phyloP scores from a whole-genome alignment of 257 asterid species.

The Echites panduratus region DNA sequence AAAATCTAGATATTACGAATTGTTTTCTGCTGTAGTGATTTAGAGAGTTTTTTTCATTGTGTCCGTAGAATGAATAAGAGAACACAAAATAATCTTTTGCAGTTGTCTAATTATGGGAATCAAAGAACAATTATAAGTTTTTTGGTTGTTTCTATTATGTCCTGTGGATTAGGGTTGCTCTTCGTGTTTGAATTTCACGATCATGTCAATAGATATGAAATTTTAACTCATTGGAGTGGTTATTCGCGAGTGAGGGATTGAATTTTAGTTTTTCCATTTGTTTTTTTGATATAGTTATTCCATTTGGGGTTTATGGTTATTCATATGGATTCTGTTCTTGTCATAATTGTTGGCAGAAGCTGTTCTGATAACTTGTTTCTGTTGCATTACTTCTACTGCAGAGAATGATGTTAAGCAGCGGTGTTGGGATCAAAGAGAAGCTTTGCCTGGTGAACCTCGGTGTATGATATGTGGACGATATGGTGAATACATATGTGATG shows the following conservation, averaged over 20 bases:
- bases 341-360: not conserved
- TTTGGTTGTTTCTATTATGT: not conserved
- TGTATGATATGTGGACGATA: constrained; percentile 79
- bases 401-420: constrained; percentile 59
- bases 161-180: not conserved
- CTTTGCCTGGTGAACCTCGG: constrained; percentile 65
- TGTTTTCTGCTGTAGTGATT: not conserved
- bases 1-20: not conserved
- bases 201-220: not conserved
- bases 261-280: not conserved
- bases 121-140: not conserved
- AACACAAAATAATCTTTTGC: not conserved
- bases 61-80: not conserved
- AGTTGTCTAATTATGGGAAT: not conserved
- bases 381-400: constrained; percentile 17
- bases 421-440: constrained; percentile 88
- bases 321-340: not conserved
- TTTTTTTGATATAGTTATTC: not conserved
- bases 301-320: not conserved
- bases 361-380: not conserved
- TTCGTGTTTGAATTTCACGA: not conserved
- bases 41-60: not conserved
- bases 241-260: not conserved
- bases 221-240: not conserved
- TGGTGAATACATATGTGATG: constrained; percentile 91